These are phyloP conservation scores for Phaeomoniella chlamydospora DNA, from an alignment of 2,329 filamentous ascomycete genomes.

Conservation along the genomic window DNA sequence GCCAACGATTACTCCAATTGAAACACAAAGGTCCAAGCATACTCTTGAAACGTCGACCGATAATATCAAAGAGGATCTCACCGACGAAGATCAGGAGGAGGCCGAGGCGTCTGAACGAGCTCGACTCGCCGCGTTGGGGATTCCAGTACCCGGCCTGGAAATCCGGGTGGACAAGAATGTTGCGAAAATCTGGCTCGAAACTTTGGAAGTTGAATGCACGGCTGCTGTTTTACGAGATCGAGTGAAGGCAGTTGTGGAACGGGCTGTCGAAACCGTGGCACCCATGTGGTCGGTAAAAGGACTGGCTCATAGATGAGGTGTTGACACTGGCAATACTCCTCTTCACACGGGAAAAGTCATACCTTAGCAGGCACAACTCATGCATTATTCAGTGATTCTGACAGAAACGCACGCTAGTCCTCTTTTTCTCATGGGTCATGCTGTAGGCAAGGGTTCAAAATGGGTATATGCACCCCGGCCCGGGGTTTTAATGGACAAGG, in stretches of 20 bases:
- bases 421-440: too few species aligned
- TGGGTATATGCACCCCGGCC: too few species aligned
- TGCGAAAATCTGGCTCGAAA: conserved; percentile 84
- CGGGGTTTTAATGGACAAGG: too few species aligned
- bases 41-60: conserved; percentile 10
- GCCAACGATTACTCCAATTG: conserved; percentile 66
- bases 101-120: conserved; percentile 56
- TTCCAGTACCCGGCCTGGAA: conserved; percentile 77
- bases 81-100: conserved; percentile 20
- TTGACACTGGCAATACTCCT: too few species aligned
- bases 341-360: too few species aligned
- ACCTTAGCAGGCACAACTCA: background rate
- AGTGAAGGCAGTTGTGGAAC: conserved; percentile 77
- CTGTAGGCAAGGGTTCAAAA: too few species aligned
- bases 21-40: conserved; percentile 38
- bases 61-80: conserved; percentile 7
- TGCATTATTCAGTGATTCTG: background rate
- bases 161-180: conserved; percentile 79
- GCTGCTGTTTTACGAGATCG: conserved; percentile 69
- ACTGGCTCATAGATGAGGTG: conserved; percentile 1
- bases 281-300: conserved; percentile 37
- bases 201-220: conserved; percentile 73
- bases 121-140: conserved; percentile 66
- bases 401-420: too few species aligned
- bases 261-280: conserved; percentile 74